These are phyloP conservation scores for Geotrichum klebahnii DNA, from an alignment of 1,139 yeast species.

Conservation along the genomic window DNA sequence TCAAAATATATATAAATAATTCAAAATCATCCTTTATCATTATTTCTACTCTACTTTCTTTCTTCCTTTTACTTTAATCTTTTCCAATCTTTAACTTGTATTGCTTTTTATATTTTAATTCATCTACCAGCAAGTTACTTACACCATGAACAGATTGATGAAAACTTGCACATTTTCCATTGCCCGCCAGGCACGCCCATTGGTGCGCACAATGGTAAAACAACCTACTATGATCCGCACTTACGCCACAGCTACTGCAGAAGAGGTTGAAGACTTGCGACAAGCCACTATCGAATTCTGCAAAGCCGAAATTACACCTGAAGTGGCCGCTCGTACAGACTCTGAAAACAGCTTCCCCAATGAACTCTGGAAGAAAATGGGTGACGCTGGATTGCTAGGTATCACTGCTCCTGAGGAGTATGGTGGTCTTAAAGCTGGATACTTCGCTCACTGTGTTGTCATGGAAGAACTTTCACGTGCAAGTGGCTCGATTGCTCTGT, in stretches of 20 bases:
- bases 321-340: conserved; percentile 35
- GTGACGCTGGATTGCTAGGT: conserved; percentile 38
- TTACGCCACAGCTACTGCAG: conserved; percentile 24
- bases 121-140: neutral
- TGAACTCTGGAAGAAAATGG: conserved; percentile 37
- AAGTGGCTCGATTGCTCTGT: conserved; percentile 36
- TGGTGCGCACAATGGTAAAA: no score
- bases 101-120: neutral
- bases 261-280: conserved; percentile 35
- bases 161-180: conserved; percentile 5
- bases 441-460: conserved; percentile 37
- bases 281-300: conserved; percentile 37
- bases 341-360: conserved; percentile 35
- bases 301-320: conserved; percentile 33
- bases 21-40: no score
- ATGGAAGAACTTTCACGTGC: conserved; percentile 39
- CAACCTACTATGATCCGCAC: conserved; percentile 10
- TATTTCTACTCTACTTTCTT: no score
- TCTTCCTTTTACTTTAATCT: no score
- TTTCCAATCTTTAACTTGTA: neutral
- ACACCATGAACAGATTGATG: conserved; percentile 5
- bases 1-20: no score
- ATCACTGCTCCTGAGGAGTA: conserved; percentile 38
- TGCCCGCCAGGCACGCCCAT: conserved; percentile 16
- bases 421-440: conserved; percentile 38